These are phyloP conservation scores for Aspergillus nomiae DNA, from an alignment of 2,329 filamentous ascomycete genomes.

Conservation along the genomic window DNA sequence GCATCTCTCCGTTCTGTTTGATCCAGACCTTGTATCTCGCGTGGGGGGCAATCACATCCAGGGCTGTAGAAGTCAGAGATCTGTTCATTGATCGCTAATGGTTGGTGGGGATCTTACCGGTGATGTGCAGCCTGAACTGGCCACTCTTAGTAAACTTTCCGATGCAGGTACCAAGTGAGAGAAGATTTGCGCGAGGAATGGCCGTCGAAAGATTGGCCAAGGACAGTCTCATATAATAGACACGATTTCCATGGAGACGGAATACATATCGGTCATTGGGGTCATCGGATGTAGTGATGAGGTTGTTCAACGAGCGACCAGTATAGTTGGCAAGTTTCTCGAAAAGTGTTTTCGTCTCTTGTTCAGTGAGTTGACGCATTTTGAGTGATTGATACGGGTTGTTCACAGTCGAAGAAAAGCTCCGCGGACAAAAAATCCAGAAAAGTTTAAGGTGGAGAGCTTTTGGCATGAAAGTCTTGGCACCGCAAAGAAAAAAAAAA, in stretches of 20 bases:
- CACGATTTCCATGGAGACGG: conserved; percentile 76
- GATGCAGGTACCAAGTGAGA: conserved; percentile 86
- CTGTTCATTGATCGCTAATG: not conserved
- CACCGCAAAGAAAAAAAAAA: conserved; percentile 29
- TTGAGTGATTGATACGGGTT: conserved; percentile 1
- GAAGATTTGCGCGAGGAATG: conserved; percentile 76
- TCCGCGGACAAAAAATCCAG: conserved; percentile 26
- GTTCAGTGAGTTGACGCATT: conserved; percentile 79
- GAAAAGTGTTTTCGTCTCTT: conserved; percentile 70
- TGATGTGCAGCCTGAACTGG: conserved; percentile 94
- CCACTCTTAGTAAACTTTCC: conserved; percentile 86
- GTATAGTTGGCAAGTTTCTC: conserved; percentile 94
- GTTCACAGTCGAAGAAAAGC: conserved; percentile 16
- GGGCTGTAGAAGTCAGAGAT: conserved; percentile 43
- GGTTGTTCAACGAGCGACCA: conserved; percentile 79
- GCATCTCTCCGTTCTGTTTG: conserved; percentile 95
- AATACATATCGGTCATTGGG: conserved; percentile 82
- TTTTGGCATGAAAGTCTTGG: conserved; percentile 29
- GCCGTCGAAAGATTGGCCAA: conserved; percentile 90
- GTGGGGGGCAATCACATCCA: conserved; percentile 86
- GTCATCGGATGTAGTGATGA: conserved; percentile 71
- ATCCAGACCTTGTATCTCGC: conserved; percentile 98
- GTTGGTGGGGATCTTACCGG: conserved; percentile 36
- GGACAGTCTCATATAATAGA: conserved; percentile 89
- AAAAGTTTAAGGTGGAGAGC: conserved; percentile 24